phyloP scores from a whole-genome alignment of 1,284 basidiomycete genomes.

The Sanghuangporus sanghuang region DNA sequence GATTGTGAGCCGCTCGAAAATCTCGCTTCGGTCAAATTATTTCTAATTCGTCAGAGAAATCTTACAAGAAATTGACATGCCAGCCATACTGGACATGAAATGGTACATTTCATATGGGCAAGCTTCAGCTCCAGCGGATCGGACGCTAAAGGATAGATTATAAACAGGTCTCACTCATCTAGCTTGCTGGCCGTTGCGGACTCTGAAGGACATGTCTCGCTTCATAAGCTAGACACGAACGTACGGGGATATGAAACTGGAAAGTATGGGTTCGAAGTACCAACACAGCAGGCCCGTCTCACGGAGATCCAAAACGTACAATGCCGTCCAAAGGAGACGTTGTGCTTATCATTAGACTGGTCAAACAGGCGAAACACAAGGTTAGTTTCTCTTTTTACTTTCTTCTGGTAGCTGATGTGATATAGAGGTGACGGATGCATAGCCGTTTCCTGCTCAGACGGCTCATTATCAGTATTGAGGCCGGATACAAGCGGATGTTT shows the following conservation, averaged over 20 bases:
- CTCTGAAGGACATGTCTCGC: constrained; percentile 72
- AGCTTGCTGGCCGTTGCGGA: constrained; percentile 71
- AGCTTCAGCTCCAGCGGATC: constrained; percentile 15
- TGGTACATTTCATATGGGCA: constrained; percentile 70
- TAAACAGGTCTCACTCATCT: constrained; percentile 27
- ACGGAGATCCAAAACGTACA: constrained; percentile 42
- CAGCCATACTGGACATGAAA: constrained; percentile 90
- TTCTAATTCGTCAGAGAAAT: constrained; percentile 42
- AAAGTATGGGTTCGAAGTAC: neutral
- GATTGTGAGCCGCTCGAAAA: neutral
- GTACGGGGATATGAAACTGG: constrained; percentile 29
- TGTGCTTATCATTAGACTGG: constrained; percentile 90
- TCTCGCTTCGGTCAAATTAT: neutral
- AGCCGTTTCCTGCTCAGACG: constrained; percentile 78
- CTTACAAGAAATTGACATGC: constrained; percentile 65
- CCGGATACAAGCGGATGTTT: constrained; percentile 40
- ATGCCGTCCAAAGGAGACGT: constrained; percentile 50
- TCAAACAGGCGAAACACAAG: constrained; percentile 50
- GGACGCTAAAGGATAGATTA: neutral
- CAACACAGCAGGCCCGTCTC: constrained; percentile 38
- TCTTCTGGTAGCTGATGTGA: neutral
- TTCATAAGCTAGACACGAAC: constrained; percentile 50
- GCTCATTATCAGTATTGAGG: constrained; percentile 58
- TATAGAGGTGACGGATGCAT: constrained; percentile 49
- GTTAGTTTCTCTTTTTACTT: neutral